These are phyloP conservation scores for Petunia secreta DNA, from an alignment of 257 asterid genomes.

Conservation along the genomic window DNA sequence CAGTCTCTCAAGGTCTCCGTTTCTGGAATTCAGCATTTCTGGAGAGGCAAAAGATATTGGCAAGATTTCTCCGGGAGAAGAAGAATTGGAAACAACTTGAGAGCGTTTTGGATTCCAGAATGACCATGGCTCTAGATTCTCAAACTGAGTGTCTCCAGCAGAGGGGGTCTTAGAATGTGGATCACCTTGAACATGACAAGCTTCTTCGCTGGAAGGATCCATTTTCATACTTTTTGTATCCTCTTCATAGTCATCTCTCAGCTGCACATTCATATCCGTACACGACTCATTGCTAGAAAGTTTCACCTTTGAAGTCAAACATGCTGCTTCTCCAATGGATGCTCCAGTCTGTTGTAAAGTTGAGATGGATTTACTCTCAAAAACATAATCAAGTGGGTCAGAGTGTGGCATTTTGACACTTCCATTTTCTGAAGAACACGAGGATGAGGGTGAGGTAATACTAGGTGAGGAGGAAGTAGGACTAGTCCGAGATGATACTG, in stretches of 20 bases:
- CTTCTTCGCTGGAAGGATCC: constrained; percentile 34
- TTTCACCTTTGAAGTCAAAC: constrained; percentile 6
- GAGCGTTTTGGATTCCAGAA: constrained; percentile 31
- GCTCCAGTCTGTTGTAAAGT: constrained; percentile 19
- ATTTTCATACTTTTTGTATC: background rate
- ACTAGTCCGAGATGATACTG: constrained; percentile 17
- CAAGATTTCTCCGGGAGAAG: background rate
- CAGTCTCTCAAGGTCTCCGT: constrained; percentile 34
- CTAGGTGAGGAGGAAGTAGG: constrained; percentile 1
- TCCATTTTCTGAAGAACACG: constrained; percentile 8
- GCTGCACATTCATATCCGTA: background rate
- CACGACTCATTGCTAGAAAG: constrained; percentile 19
- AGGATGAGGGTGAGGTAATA: constrained; percentile 23
- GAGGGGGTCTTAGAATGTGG: constrained; percentile 59
- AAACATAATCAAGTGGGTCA: background rate
- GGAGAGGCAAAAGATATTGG: constrained; percentile 41
- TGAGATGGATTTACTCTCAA: background rate
- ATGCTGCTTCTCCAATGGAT: constrained; percentile 17
- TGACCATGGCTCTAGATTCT: constrained; percentile 45
- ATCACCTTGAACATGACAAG: constrained; percentile 27
- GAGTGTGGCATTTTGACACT: constrained; percentile 7
- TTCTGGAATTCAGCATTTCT: constrained; percentile 34
- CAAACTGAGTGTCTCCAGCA: constrained; percentile 58
- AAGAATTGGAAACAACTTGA: constrained; percentile 24
- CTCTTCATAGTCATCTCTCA: background rate